Percentiles rank a stretch among this genome's conserved stretches.
phyloP scores from a whole-genome alignment of 805 yeast species.

The Cyberlindnera galapagoensis region DNA sequence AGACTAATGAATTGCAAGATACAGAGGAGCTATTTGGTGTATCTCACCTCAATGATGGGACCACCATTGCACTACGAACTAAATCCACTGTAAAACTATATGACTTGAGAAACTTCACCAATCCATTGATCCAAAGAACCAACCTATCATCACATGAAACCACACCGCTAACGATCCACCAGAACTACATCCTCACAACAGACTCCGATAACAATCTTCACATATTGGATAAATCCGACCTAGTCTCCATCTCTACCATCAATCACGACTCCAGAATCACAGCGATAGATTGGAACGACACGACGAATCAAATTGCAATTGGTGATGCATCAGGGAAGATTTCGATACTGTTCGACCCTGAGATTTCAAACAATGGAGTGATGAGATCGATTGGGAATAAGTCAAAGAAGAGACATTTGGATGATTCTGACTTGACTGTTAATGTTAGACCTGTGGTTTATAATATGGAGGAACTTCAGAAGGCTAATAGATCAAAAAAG shows the following conservation, averaged over 20 bases:
- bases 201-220: conserved; percentile 2
- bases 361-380: conserved; percentile 17
- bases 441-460: conserved; percentile 9
- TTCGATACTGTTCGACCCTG: conserved; percentile 15
- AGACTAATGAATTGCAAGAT: conserved; percentile 2
- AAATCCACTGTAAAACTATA: conserved; percentile 10
- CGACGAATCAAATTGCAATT: conserved; percentile 20
- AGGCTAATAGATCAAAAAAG: conserved; percentile 11
- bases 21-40: background rate
- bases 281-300: conserved; percentile 17
- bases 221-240: conserved; percentile 18
- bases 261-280: conserved; percentile 6
- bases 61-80: background rate
- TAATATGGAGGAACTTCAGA: conserved; percentile 17
- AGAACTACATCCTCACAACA: conserved; percentile 1
- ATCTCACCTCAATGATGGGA: background rate
- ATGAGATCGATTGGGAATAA: conserved; percentile 15
- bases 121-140: conserved; percentile 16
- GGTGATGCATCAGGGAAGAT: conserved; percentile 15
- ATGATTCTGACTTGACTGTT: conserved; percentile 9
- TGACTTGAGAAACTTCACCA: conserved; percentile 16
- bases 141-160: conserved; percentile 3
- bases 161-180: conserved; percentile 3
- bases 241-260: conserved; percentile 10
- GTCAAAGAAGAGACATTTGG: conserved; percentile 15